Base-by-base conservation (phyloP, 768 basidiomycete genomes). In the Tylopilus sp. region DNA sequence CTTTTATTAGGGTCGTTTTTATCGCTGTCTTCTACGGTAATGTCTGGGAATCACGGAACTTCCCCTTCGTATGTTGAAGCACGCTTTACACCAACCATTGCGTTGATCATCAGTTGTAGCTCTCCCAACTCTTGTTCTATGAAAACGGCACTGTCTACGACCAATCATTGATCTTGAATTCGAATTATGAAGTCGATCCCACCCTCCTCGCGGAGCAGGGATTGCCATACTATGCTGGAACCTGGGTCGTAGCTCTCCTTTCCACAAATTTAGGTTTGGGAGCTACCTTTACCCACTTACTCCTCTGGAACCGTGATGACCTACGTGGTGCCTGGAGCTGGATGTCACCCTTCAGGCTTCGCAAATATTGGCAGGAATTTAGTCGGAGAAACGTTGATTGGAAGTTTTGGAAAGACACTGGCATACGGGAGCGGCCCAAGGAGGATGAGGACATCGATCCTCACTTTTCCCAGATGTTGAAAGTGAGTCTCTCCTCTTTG, bases 11-110 rank as follows among this genome's bases (percentile, higher is more conserved):
- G 60, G 69, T 54, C 59, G 71, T 66, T 68, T 77, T 55, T 56
- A 71, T 48, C 21, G 14, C 67, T 0, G 58, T 74, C 3, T 80
- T 71, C 56, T 76, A 75, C 12, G 73, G 64, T 37, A 84, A 87
- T 53, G 68, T 76, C 12, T 86, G 83, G 84, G 65, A 78, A 41
- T 78, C 77, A 2, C 77, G 80, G 59, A 77, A 73, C 59, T 83
- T 85, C 71, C 84, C 84, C 1, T 84, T 84, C 69, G 74, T 76
- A 59, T 30, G 66, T 49, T 8, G 4, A 6, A 7, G 17, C 4
- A 9, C 24, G 13, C 28, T n/a, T n/a, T 2, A 6, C 2, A 17
- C 21, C n/a, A 12, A 28, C 36, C 19, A 22, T 14, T 13, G 6
- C 10, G 2, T 16, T 40, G 16, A 48, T 16, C 22, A 4, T 5